phyloP scores from a whole-genome alignment of 352 stramenopile genomes.

The Globisporangium cederbergense region DNA sequence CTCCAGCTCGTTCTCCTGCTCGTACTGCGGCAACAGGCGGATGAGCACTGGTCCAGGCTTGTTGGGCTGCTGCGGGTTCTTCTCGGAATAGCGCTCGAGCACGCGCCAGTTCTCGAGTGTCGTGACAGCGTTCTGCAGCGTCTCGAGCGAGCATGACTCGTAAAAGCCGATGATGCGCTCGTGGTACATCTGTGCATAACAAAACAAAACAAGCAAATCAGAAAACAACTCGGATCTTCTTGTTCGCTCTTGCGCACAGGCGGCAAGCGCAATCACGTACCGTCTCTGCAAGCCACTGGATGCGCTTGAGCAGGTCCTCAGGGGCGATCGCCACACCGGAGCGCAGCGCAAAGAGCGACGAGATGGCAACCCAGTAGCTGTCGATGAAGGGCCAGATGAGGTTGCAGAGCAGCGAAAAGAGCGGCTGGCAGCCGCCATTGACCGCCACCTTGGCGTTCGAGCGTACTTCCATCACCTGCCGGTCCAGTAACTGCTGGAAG shows the following conservation, averaged over 20 bases:
- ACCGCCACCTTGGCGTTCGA: constrained; percentile 12
- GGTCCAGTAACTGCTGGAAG: constrained; percentile 36
- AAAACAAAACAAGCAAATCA: not conserved
- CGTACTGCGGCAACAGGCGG: constrained; percentile 37
- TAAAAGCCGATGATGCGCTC: constrained; percentile 84
- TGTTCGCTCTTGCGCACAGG: not conserved
- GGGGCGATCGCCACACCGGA: constrained; percentile 41
- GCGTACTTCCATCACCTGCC: constrained; percentile 32
- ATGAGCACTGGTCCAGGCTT: constrained; percentile 21
- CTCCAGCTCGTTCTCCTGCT: constrained; percentile 59
- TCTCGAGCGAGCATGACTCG: constrained; percentile 83
- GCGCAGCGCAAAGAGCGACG: constrained; percentile 67
- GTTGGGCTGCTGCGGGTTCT: constrained; percentile 7
- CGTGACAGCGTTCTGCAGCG: constrained; percentile 71
- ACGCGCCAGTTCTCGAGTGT: constrained; percentile 69
- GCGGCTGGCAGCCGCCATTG: constrained; percentile 23
- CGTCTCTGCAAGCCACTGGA: constrained; percentile 82
- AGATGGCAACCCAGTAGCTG: constrained; percentile 81
- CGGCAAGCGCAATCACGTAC: constrained; percentile 12
- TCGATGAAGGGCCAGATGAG: constrained; percentile 87
- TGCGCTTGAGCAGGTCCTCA: constrained; percentile 69
- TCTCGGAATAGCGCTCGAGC: constrained; percentile 36
- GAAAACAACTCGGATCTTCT: not conserved
- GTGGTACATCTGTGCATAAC: constrained; percentile 65
- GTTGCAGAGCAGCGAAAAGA: constrained; percentile 69